Conservation (phyloP, 768 basidiomycete species). For the Podaxis sp. region DNA sequence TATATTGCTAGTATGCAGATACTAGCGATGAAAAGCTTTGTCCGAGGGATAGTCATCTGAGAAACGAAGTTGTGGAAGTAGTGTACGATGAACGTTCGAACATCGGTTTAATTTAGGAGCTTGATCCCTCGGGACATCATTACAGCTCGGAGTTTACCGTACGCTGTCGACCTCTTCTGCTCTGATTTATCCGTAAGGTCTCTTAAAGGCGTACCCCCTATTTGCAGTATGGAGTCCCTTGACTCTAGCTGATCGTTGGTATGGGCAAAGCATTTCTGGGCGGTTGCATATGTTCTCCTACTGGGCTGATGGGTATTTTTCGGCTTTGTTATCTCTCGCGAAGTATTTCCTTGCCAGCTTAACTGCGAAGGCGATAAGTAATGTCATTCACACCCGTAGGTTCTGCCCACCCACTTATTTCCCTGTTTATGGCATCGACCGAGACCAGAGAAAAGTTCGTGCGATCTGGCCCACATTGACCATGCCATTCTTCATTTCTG, state of each 20-base stretch:
- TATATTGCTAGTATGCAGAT: constrained; percentile 8
- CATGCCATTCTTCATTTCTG: background rate
- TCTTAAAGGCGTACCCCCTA: background rate
- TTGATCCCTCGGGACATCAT: constrained; percentile 6
- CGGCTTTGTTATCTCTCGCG: background rate
- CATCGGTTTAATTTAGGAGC: constrained; percentile 16
- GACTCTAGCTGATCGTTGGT: background rate
- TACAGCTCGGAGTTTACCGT: constrained; percentile 15
- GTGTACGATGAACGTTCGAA: constrained; percentile 7
- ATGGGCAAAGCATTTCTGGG: background rate
- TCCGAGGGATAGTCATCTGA: background rate
- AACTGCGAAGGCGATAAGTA: background rate
- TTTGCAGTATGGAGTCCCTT: background rate
- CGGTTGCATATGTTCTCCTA: background rate
- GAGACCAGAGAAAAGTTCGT: background rate
- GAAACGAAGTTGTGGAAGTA: constrained; percentile 13
- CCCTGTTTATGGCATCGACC: background rate
- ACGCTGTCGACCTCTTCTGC: background rate
- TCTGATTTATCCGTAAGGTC: constrained; percentile 1
- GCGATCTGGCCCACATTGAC: background rate
- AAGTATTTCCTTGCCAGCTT: background rate
- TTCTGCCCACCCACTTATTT: background rate
- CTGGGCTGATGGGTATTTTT: background rate
- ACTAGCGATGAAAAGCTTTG: background rate
- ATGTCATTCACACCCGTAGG: background rate